Conservation (phyloP, 2,329 filamentous ascomycete genomes). For the Venturia nashicola region DNA sequence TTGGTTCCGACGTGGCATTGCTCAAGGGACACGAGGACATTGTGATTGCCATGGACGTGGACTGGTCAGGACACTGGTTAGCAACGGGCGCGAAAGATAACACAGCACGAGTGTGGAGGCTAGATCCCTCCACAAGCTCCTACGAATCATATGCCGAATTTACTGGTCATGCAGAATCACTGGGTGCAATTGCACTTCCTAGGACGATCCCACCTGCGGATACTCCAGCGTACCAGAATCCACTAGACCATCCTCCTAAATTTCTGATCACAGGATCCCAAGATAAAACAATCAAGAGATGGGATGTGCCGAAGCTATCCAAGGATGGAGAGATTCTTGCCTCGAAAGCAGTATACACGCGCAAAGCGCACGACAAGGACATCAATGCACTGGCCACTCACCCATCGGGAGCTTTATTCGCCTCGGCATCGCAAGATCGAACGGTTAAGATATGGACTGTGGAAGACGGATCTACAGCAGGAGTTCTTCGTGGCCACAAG, state of each 20-base stretch:
- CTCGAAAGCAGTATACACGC: constrained; percentile 63
- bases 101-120: constrained; percentile 76
- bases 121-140: constrained; percentile 63
- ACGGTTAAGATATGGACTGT: constrained; percentile 95
- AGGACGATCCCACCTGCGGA: constrained; percentile 53
- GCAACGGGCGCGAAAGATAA: constrained; percentile 96
- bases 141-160: constrained; percentile 56
- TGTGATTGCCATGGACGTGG: constrained; percentile 83
- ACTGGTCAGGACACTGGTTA: constrained; percentile 96
- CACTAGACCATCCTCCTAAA: constrained; percentile 65
- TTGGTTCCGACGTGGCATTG: constrained; percentile 78
- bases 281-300: constrained; percentile 89
- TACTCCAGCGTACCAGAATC: constrained; percentile 59
- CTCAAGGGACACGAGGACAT: constrained; percentile 91
- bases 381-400: constrained; percentile 91
- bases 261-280: constrained; percentile 89
- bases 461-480: constrained; percentile 79
- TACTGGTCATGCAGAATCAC: constrained; percentile 84
- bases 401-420: constrained; percentile 65
- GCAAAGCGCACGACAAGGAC: constrained; percentile 96
- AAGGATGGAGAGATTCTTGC: constrained; percentile 32
- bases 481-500: constrained; percentile 83
- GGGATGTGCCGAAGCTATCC: constrained; percentile 51
- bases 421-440: constrained; percentile 90
- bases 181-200: constrained; percentile 80